Conservation (phyloP, 2,329 filamentous ascomycete genomes). For the Amylocarpus encephaloides region DNA sequence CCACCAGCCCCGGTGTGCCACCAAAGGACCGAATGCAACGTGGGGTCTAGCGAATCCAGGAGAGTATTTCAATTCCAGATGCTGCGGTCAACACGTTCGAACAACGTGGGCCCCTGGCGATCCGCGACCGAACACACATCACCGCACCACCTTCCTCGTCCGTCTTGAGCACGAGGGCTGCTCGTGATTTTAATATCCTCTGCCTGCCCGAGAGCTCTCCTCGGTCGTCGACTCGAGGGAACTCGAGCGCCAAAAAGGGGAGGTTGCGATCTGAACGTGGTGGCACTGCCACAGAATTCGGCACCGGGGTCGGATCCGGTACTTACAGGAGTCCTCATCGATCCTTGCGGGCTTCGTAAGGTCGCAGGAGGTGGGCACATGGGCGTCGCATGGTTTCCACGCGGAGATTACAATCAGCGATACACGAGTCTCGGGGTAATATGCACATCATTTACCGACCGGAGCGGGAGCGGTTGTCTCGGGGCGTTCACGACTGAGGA, state of each 20-base stretch:
- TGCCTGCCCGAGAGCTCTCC: too few relatives aligned
- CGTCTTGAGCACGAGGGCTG: too few relatives aligned
- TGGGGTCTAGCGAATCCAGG: neutral
- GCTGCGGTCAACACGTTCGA: slow-evolving; percentile 5
- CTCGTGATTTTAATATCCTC: too few relatives aligned
- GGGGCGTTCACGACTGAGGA: neutral
- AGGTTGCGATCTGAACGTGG: too few relatives aligned
- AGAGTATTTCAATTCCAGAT: neutral
- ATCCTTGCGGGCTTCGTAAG: neutral
- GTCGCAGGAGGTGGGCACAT: neutral
- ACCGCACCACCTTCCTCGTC: neutral
- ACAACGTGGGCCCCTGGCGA: slow-evolving; percentile 1
- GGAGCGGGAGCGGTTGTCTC: neutral
- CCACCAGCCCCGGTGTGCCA: too few relatives aligned
- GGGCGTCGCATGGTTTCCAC: neutral
- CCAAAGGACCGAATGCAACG: slow-evolving; percentile 1
- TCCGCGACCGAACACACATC: neutral
- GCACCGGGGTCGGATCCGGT: too few relatives aligned
- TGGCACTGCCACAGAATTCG: too few relatives aligned
- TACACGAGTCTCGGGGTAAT: neutral
- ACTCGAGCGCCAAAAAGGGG: too few relatives aligned
- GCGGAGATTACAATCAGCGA: neutral
- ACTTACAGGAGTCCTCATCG: too few relatives aligned
- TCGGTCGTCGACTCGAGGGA: too few relatives aligned
- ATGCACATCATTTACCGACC: neutral